A percentile compares a stretch with the other conserved stretches of the same genome.
These are phyloP conservation scores for Amauroascus niger DNA, from an alignment of 2,329 filamentous ascomycete genomes.

Conservation along the genomic window DNA sequence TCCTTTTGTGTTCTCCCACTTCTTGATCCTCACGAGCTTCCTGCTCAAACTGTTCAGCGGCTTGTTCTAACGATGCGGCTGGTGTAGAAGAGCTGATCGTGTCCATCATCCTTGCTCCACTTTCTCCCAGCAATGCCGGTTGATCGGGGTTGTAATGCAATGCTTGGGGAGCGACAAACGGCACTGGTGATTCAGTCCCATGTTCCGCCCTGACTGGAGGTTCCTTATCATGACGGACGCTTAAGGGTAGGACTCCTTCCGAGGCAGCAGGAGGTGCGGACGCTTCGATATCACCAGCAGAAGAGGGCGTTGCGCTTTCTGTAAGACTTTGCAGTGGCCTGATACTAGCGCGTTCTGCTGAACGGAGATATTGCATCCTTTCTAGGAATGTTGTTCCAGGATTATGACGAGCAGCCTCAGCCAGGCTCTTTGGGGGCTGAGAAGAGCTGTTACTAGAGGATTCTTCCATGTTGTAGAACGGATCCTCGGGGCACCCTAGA, in stretches of 20 bases:
- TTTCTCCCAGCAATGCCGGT: conserved; percentile 8
- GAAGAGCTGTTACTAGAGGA: conserved; percentile 2
- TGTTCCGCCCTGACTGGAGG: conserved; percentile 18
- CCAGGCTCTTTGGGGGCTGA: background rate
- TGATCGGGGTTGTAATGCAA: conserved; percentile 20
- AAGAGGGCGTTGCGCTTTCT: conserved; percentile 35
- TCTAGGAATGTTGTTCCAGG: conserved; percentile 26
- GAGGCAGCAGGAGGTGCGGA: conserved; percentile 23
- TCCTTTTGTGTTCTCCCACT: conserved; percentile 22
- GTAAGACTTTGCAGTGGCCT: conserved; percentile 19
- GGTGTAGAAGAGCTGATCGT: background rate
- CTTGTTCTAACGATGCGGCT: conserved; percentile 2
- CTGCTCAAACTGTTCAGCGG: conserved; percentile 6
- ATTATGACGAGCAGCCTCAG: conserved; percentile 22
- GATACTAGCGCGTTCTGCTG: conserved; percentile 22
- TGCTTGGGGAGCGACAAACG: conserved; percentile 24
- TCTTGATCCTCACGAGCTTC: conserved; percentile 19
- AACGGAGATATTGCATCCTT: conserved; percentile 27
- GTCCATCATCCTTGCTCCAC: conserved; percentile 5
- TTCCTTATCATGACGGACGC: conserved; percentile 29
- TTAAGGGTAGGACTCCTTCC: conserved; percentile 29
- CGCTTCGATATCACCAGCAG: conserved; percentile 33
- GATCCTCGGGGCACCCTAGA: background rate
- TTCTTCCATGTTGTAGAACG: conserved; percentile 6
- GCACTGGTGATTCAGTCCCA: conserved; percentile 20